Percentiles rank a stretch among this genome's conserved stretches.
phyloP scores from a whole-genome alignment of 495 filamentous ascomycete species.

The Evansstolkia leycettana region DNA sequence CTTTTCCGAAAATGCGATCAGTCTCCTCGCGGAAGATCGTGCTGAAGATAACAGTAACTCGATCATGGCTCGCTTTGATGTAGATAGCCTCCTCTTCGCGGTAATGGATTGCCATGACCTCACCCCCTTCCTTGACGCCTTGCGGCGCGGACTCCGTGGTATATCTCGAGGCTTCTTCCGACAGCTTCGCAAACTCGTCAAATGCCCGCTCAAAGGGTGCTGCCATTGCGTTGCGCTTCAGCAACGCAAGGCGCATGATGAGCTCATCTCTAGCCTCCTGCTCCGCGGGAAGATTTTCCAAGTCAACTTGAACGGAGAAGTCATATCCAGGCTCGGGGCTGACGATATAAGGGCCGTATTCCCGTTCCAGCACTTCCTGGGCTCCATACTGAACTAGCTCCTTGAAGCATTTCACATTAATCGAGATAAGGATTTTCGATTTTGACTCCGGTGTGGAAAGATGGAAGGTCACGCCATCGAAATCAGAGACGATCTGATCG shows the following conservation, averaged over 20 bases:
- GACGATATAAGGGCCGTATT: constrained; percentile 89
- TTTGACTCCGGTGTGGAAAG: constrained; percentile 90
- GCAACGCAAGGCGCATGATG: constrained; percentile 68
- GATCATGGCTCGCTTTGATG: constrained; percentile 91
- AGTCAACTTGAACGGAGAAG: constrained; percentile 80
- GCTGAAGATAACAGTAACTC: constrained; percentile 98
- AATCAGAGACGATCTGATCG: constrained; percentile 96
- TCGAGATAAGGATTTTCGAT: constrained; percentile 83
- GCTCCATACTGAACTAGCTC: constrained; percentile 91
- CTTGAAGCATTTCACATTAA: constrained; percentile 84
- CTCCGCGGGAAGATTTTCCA: constrained; percentile 73
- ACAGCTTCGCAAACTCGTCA: constrained; percentile 74
- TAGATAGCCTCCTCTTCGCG: constrained; percentile 99
- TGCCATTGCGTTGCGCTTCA: constrained; percentile 97
- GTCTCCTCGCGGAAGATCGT: constrained; percentile 97
- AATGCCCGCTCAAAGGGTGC: constrained; percentile 96
- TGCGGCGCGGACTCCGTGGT: constrained; percentile 85
- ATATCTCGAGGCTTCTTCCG: constrained; percentile 79
- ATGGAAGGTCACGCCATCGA: constrained; percentile 95
- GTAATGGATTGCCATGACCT: constrained; percentile 95
- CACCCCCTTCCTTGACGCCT: constrained; percentile 74
- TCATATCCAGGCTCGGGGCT: constrained; percentile 82
- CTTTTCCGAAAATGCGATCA: constrained; percentile 91
- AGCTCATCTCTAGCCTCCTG: constrained; percentile 74
- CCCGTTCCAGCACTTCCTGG: constrained; percentile 75